A percentile compares a stretch with the other conserved stretches of the same genome.
phyloP scores from a whole-genome alignment of 192 early-diverging fungal genomes.

The Pilobolus umbonatus region DNA sequence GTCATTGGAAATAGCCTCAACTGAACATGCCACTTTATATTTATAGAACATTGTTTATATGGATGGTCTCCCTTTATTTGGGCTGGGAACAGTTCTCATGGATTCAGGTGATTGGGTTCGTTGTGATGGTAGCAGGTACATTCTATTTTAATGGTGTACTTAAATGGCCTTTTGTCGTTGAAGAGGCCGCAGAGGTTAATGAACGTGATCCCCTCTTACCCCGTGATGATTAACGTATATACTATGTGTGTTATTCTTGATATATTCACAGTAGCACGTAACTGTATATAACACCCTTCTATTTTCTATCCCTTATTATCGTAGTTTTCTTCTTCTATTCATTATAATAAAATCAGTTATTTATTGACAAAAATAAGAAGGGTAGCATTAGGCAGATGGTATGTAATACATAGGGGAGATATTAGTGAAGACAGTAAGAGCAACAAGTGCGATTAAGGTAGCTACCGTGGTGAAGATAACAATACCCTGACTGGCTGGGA shows the following conservation, averaged over 20 bases:
- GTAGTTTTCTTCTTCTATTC: neutral
- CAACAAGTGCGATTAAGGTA: slow-evolving; percentile 34
- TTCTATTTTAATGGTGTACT: slow-evolving; percentile 89
- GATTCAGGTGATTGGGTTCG: slow-evolving; percentile 89
- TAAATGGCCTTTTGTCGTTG: slow-evolving; percentile 19
- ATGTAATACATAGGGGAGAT: neutral
- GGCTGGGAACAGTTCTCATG: slow-evolving; percentile 93
- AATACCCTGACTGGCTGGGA: slow-evolving; percentile 62
- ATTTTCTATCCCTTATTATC: neutral
- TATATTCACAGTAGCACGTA: no score
- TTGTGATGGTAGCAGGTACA: slow-evolving; percentile 71
- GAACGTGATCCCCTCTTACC: slow-evolving; percentile 15
- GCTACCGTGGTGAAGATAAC: slow-evolving; percentile 38
- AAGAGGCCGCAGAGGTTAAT: neutral
- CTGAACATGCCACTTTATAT: no score
- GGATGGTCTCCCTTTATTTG: slow-evolving; percentile 84
- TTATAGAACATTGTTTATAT: slow-evolving; percentile 82
- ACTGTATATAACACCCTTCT: no score
- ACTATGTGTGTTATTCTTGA: no score
- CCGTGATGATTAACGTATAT: neutral
- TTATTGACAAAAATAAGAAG: neutral
- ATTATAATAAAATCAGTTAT: neutral
- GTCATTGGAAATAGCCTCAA: neutral
- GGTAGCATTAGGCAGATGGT: neutral
- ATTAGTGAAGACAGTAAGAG: neutral